Conservation (phyloP, 345 rosid genomes). For the Arabidopsis suecica region DNA sequence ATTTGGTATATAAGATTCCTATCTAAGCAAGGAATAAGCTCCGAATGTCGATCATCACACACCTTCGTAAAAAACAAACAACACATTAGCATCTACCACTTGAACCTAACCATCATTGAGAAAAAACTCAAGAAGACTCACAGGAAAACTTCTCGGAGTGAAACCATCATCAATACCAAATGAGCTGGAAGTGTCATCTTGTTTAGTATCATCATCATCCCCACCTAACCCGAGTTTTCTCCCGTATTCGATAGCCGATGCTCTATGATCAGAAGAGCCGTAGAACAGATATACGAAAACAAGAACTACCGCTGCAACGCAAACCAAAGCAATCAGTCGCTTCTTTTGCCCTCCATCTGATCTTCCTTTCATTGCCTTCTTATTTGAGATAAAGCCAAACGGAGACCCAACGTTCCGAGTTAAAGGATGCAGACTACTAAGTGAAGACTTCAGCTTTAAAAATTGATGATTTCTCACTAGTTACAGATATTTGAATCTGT, state of each 20-base stretch:
- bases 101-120: neutral
- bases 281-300: conserved; percentile 67
- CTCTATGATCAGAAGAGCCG: conserved; percentile 62
- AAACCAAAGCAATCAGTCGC: conserved; percentile 60
- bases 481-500: conserved; percentile 2
- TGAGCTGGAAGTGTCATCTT: conserved; percentile 56
- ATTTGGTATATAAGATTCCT: conserved; percentile 82
- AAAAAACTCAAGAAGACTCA: conserved; percentile 47
- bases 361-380: conserved; percentile 73
- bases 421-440: neutral
- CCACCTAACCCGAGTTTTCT: conserved; percentile 82
- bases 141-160: conserved; percentile 72
- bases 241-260: conserved; percentile 79
- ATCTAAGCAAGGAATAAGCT: conserved; percentile 89
- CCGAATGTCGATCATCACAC: conserved; percentile 89
- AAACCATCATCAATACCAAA: conserved; percentile 50
- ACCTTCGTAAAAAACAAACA: conserved; percentile 52
- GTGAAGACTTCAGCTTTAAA: neutral
- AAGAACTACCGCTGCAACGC: conserved; percentile 59
- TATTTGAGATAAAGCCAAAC: conserved; percentile 27
- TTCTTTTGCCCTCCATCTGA: conserved; percentile 79
- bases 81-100: neutral
- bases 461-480: neutral
- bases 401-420: conserved; percentile 11
- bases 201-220: conserved; percentile 71